Conservation (phyloP, 2,329 filamentous ascomycete genomes). For the Penicillium crustosum region DNA sequence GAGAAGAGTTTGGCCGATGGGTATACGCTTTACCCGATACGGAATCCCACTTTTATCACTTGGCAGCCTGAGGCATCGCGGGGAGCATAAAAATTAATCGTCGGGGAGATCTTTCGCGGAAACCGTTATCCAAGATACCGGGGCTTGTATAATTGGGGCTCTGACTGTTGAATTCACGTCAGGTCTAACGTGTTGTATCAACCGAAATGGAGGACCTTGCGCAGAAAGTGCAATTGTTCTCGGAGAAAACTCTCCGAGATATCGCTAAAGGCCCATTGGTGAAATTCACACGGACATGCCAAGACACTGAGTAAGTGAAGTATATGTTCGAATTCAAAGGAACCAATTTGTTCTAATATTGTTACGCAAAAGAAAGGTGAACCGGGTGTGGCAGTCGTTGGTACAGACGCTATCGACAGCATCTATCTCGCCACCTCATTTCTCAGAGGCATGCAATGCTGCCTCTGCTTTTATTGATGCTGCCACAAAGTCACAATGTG, state of each 20-base stretch:
- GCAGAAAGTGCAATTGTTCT: constrained; percentile 36
- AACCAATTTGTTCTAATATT: constrained; percentile 6
- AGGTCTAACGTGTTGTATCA: constrained; percentile 13
- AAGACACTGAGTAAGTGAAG: constrained; percentile 35
- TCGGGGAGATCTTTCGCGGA: constrained; percentile 6
- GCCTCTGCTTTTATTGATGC: constrained; percentile 46
- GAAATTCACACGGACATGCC: constrained; percentile 33
- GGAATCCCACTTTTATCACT: constrained; percentile 23
- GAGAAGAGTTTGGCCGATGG: constrained; percentile 25
- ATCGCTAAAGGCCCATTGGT: constrained; percentile 39
- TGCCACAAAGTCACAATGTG: constrained; percentile 32
- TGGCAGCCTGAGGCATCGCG: constrained; percentile 26
- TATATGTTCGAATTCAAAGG: not conserved
- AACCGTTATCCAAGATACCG: constrained; percentile 3
- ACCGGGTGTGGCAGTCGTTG: constrained; percentile 41
- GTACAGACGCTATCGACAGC: constrained; percentile 43
- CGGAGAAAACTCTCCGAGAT: constrained; percentile 34
- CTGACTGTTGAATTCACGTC: constrained; percentile 25
- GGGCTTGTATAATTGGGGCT: constrained; percentile 16
- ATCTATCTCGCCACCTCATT: constrained; percentile 42
- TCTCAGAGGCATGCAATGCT: constrained; percentile 46
- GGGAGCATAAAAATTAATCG: constrained; percentile 25
- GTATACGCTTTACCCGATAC: constrained; percentile 22
- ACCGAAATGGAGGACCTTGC: constrained; percentile 35
- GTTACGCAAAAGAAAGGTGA: constrained; percentile 30